Evolutionary conservation across 139 green algal species (phyloP).

Genomic region (Parachlorella kessleri): DNA sequence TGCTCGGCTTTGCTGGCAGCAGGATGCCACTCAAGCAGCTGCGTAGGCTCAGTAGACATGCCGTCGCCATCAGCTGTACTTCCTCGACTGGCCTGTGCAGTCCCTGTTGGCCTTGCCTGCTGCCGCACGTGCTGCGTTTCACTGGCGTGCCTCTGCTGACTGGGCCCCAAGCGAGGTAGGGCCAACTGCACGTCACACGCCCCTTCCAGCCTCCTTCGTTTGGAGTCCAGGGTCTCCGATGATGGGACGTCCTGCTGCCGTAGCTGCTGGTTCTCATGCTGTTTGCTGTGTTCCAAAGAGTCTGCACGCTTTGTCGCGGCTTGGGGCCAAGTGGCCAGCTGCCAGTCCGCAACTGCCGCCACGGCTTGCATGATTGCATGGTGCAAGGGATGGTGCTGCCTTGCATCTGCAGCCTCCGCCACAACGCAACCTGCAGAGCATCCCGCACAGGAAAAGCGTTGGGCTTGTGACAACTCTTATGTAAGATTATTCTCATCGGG

Average conservation of each 20-base stretch:
- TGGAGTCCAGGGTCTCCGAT: neutral
- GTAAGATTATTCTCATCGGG: too few species aligned
- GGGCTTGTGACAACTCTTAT: too few species aligned
- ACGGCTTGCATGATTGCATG: constrained; percentile 85
- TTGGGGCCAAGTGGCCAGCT: constrained; percentile 59
- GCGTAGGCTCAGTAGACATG: too few species aligned
- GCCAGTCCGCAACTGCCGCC: constrained; percentile 56
- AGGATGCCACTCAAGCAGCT: neutral
- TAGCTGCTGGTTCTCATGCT: neutral
- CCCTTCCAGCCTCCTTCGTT: constrained; percentile 12
- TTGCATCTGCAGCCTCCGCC: constrained; percentile 1
- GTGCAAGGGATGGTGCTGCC: constrained; percentile 59
- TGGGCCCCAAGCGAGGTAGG: too few species aligned
- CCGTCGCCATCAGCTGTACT: too few species aligned
- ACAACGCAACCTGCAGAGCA: constrained; percentile 33
- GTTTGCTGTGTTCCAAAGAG: too few species aligned
- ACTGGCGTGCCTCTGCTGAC: too few species aligned
- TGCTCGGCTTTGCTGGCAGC: neutral
- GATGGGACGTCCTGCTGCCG: neutral
- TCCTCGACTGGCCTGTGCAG: too few species aligned
- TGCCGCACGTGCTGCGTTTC: neutral
- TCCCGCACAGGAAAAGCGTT: too few species aligned
- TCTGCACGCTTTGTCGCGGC: too few species aligned
- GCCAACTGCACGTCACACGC: neutral
- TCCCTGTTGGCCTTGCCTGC: neutral